Evolutionary conservation across 164 flowering plant species (phyloP).

Genomic region (Chimonanthus praecox): DNA sequence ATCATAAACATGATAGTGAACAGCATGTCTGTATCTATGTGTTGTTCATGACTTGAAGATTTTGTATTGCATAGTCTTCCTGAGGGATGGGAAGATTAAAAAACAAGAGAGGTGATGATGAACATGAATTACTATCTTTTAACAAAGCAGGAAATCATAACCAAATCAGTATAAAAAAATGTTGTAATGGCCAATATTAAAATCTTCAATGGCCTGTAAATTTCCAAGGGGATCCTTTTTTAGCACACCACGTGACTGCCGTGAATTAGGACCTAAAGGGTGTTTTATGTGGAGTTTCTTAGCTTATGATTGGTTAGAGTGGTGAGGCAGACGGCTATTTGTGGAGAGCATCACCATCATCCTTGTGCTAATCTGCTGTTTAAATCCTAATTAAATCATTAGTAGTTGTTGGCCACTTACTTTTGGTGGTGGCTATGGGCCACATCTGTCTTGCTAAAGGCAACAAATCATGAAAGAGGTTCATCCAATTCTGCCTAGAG

Average conservation of each 20-base stretch:
- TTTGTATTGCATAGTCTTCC: no score
- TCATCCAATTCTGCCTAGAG: constrained; percentile 1
- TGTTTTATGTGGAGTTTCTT: constrained; percentile 12
- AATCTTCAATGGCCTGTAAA: constrained; percentile 2
- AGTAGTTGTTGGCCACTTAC: constrained; percentile 42
- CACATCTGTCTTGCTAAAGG: constrained; percentile 12
- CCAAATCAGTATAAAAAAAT: neutral
- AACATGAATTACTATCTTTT: no score
- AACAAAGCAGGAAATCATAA: neutral
- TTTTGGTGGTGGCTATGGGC: constrained; percentile 6
- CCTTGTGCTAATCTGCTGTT: constrained; percentile 2
- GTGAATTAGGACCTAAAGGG: no score
- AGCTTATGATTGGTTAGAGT: constrained; percentile 26
- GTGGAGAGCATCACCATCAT: constrained; percentile 20
- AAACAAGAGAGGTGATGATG: no score
- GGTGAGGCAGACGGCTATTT: constrained; percentile 19
- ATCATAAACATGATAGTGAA: no score
- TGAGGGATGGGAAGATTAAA: no score
- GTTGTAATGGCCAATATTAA: neutral
- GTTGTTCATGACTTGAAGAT: no score
- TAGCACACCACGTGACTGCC: neutral
- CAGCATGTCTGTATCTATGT: no score
- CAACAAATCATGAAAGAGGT: neutral
- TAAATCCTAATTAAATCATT: constrained; percentile 12
- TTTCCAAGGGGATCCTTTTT: constrained; percentile 6